Conservation (phyloP, 164 flowering plant species). For the Liquidambar formosana region DNA sequence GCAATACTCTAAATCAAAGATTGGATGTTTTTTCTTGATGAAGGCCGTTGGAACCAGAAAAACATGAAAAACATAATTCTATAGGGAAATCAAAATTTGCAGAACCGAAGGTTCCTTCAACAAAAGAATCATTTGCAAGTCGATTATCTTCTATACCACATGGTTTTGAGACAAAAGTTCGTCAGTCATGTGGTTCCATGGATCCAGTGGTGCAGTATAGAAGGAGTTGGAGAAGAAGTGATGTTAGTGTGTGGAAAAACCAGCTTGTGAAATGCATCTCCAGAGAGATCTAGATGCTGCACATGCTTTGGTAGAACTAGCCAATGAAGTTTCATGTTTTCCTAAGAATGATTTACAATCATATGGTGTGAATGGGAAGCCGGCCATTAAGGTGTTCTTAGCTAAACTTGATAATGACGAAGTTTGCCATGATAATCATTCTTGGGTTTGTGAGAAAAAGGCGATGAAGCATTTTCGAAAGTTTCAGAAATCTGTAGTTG, state of each 20-base stretch:
- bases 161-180: conserved; percentile 39
- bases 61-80: conserved; percentile 48
- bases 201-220: conserved; percentile 35
- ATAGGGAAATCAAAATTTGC: conserved; percentile 62
- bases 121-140: conserved; percentile 28
- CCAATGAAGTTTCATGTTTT: conserved; percentile 33
- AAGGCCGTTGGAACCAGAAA: conserved; percentile 32
- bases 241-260: conserved; percentile 41
- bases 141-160: conserved; percentile 30
- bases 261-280: conserved; percentile 34
- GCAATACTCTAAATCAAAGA: conserved; percentile 24
- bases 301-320: conserved; percentile 23
- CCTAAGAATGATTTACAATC: conserved; percentile 41
- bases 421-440: conserved; percentile 22
- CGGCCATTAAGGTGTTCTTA: conserved; percentile 37
- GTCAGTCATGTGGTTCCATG: conserved; percentile 30
- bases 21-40: conserved; percentile 34
- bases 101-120: conserved; percentile 40
- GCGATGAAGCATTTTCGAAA: conserved; percentile 37
- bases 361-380: conserved; percentile 36
- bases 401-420: conserved; percentile 39
- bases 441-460: conserved; percentile 30
- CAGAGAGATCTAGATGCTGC: conserved; percentile 35
- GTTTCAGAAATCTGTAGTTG: conserved; percentile 33
- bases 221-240: conserved; percentile 35